phyloP scores from a whole-genome alignment of 176 grass and related monocot genomes.

The Eleusine coracana region DNA sequence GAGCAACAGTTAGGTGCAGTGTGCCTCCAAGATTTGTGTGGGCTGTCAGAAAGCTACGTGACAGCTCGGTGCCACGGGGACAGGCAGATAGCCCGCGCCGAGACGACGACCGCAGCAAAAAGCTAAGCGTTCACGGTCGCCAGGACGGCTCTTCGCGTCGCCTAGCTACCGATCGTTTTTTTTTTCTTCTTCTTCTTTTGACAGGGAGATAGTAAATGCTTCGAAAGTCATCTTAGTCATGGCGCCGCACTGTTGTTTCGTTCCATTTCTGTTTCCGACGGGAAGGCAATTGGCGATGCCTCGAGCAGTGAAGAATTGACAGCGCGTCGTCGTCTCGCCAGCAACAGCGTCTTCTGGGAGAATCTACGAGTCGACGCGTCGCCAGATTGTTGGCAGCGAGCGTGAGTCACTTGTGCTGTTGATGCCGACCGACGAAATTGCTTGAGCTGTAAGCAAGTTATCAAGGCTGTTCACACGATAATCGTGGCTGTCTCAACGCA shows the following conservation, averaged over 20 bases:
- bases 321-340: background rate
- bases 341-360: background rate
- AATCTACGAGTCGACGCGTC: background rate
- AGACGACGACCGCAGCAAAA: too few relatives aligned
- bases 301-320: background rate
- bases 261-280: background rate
- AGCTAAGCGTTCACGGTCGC: too few relatives aligned
- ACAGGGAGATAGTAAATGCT: background rate
- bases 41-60: constrained; percentile 5
- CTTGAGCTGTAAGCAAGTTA: constrained; percentile 19
- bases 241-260: background rate
- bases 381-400: background rate
- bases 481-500: background rate
- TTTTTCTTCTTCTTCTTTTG: background rate
- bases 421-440: background rate
- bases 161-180: background rate
- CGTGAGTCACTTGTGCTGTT: too few relatives aligned
- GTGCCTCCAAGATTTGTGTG: constrained; percentile 33
- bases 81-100: background rate
- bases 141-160: too few relatives aligned
- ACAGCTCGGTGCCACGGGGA: constrained; percentile 36
- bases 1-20: background rate
- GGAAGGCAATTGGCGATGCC: background rate
- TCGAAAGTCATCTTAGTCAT: background rate
- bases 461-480: constrained; percentile 6